A percentile compares a stretch with the other conserved stretches of the same genome.
Conservation (phyloP, 495 filamentous ascomycete species). For the Hyaloscypha hepaticicola region DNA sequence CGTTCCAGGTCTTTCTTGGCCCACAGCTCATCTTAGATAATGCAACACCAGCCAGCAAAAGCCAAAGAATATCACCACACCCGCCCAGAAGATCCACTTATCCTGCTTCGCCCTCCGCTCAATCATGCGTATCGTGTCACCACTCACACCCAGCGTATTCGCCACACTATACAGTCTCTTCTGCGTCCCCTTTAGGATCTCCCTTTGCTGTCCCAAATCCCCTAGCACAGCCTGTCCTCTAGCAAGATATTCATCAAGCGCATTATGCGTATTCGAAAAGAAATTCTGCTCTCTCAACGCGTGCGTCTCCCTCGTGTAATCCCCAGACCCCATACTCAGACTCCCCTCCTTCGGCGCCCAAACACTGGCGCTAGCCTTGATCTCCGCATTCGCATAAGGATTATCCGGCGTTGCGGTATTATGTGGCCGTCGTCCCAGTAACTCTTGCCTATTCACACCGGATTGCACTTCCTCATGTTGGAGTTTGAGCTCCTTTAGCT, state of each 20-base stretch:
- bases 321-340: conserved; percentile 44
- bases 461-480: conserved; percentile 74
- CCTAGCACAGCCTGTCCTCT: conserved; percentile 85
- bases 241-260: conserved; percentile 92
- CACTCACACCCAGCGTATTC: conserved; percentile 89
- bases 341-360: conserved; percentile 29
- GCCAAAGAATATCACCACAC: conserved; percentile 82
- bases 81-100: conserved; percentile 95
- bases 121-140: conserved; percentile 95
- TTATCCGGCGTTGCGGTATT: conserved; percentile 89
- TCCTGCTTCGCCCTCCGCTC: conserved; percentile 90
- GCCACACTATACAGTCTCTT: conserved; percentile 85
- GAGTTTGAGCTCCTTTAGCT: conserved; percentile 73
- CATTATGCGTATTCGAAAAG: conserved; percentile 70
- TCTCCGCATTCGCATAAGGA: conserved; percentile 70
- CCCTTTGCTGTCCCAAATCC: conserved; percentile 85
- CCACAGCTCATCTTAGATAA: conserved; percentile 63
- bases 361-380: conserved; percentile 26
- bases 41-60: conserved; percentile 91
- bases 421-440: conserved; percentile 88
- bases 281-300: conserved; percentile 91
- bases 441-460: conserved; percentile 72
- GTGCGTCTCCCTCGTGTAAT: conserved; percentile 71
- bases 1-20: background rate
- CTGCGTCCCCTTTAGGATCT: conserved; percentile 94